Base-by-base conservation (phyloP, 805 yeast genomes). In the Saturnispora quitensis region DNA sequence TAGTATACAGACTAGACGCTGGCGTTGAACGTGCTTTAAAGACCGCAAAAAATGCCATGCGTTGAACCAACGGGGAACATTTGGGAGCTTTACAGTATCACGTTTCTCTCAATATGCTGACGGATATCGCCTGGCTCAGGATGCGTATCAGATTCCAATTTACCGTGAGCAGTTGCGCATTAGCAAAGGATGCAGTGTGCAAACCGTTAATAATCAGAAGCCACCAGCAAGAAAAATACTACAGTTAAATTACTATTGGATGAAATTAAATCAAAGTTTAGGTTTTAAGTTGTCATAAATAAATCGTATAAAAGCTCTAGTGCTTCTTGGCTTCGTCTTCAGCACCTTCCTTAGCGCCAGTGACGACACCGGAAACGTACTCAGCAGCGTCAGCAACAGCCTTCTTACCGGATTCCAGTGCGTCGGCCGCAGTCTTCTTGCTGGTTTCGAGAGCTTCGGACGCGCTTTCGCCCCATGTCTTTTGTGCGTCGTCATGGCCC, bases 281-380 rank as follows among this genome's bases (percentile, higher is more conserved):
- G 15, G 18, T 36, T 36, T 36, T 20, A 20, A 24, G n/a, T 40
- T 33, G 18, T 34, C 20, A 47, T 25, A 22, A 38, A 47, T 33
- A 22, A 45, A 7, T 33, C 35, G 27, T 20, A 33, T 33, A 20
- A 45, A 43, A 31, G 15, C 13, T 36, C n/a, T 25, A 47, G 17
- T 47, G 17, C 22, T 49, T 62, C 60, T 60, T 60, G 42, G 61
- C 51, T 17, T 44, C 43, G 35, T 58, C 48, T 20, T 61, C 62
- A 18, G 61, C 66, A 33, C 68, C 69, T 44, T 62, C 63, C 51
- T 60, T 61, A 55, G 84, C 85, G 66, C 87, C 87, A 55, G 80
- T 70, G 47, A 80, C 72, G 51, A 78, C 73, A 70, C 88, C 96
- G 55, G 81, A 74, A 22, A 75, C 72, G 65, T 76, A 75, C 58